Base-by-base conservation (phyloP, 768 basidiomycete species). In the Trametopsis cervina region DNA sequence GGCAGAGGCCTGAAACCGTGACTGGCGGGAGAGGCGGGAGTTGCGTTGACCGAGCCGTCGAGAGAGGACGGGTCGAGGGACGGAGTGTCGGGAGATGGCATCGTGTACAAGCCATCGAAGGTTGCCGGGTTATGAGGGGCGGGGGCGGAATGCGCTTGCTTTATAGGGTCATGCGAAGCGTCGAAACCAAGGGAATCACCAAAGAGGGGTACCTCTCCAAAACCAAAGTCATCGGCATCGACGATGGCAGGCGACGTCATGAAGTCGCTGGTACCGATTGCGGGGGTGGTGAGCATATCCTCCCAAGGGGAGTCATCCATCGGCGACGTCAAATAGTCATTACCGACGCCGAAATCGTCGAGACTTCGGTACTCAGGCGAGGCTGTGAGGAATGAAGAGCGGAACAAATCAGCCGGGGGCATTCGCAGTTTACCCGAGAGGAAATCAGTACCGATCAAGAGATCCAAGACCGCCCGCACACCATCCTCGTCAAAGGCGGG, bases 21-120 rank as follows among this genome's bases (percentile, higher is more conserved):
- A 40, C 44, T 45, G 57, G 47, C 27, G 22, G 53, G 38, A 1
- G 57, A 49, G 12, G 57, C 26, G 12, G 57, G 49, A 7, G 60
- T 23, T n/a, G 55, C 20, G n/a, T 63, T 55, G 7, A 67, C 65
- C 9, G 70, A 69, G 2, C 63, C 52, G 20, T 64, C 62, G 38
- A 70, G 24, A 26, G 67, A 60, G 21, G 69, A 40, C 2, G 63
- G 56, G 50, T 80, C 70, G 40, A 82, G 61, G 23, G 68, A 52
- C 0, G 79, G 80, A 4, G 77, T 75, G 24, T 58, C 61, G 0
- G 81, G 80, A 5, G 81, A 75, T 7, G 61, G 57, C 55, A 83
- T 66, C 4, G 59, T 65, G 56, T 75, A 75, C 51, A 80, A 54
- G 2, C 49, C 60, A 38, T 68, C 66, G 46, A 72, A 60, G 49